Evolutionary conservation across 352 stramenopile species (phyloP).

Genomic region (Phytophthora pistaciae): DNA sequence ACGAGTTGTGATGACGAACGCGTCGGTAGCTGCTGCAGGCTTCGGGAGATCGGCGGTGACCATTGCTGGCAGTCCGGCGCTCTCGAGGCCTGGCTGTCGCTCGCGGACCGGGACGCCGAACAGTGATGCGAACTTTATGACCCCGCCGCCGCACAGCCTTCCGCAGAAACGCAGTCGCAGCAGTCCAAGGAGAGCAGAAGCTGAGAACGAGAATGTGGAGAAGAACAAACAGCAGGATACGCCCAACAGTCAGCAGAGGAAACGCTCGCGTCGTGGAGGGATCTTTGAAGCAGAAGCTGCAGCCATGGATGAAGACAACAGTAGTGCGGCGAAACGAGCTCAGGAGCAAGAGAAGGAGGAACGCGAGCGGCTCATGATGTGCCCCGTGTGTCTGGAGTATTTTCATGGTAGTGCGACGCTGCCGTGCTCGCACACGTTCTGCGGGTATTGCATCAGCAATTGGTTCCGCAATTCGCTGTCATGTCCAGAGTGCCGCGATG

Average conservation of each 20-base stretch:
- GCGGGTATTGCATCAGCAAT: constrained; percentile 75
- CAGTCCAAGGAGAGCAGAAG: constrained; percentile 21
- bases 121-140: constrained; percentile 22
- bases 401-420: constrained; percentile 82
- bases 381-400: constrained; percentile 85
- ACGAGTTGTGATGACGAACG: constrained; percentile 22
- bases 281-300: constrained; percentile 26
- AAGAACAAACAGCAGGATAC: constrained; percentile 30
- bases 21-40: constrained; percentile 17
- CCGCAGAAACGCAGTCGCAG: constrained; percentile 40
- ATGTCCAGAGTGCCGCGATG: constrained; percentile 78
- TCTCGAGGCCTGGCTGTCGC: constrained; percentile 26
- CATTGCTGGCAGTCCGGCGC: constrained; percentile 23
- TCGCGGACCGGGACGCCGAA: constrained; percentile 12
- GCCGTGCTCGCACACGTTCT: constrained; percentile 89
- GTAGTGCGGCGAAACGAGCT: constrained; percentile 20
- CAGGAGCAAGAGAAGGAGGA: constrained; percentile 47
- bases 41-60: constrained; percentile 25
- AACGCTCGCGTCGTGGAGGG: constrained; percentile 42
- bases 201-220: constrained; percentile 30
- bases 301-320: constrained; percentile 16
- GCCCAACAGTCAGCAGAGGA: constrained; percentile 43
- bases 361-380: constrained; percentile 79
- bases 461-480: constrained; percentile 84
- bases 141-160: constrained; percentile 25